phyloP scores from a whole-genome alignment of 306 rosid genomes.

The Vigna unguiculata region DNA sequence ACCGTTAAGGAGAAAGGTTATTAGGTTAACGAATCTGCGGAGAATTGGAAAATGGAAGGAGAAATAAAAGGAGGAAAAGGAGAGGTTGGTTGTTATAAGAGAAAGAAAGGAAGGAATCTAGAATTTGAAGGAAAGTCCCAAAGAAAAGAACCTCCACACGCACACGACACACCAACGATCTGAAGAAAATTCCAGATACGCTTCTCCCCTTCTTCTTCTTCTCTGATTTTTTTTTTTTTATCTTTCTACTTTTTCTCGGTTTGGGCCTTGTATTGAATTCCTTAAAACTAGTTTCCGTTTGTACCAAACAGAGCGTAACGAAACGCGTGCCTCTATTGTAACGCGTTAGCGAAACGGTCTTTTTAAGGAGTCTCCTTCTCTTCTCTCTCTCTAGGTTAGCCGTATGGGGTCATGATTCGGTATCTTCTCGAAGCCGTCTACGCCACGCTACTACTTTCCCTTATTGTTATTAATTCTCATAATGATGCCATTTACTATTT shows the following conservation, averaged over 20 bases:
- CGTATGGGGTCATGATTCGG: constrained; percentile 39
- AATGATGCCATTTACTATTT: too few species aligned
- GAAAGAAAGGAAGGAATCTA: constrained; percentile 36
- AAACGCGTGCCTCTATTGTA: not conserved
- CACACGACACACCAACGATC: constrained; percentile 29
- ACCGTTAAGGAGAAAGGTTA: constrained; percentile 7
- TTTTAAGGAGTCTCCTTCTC: not conserved
- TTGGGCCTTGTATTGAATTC: too few species aligned
- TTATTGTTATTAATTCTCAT: not conserved
- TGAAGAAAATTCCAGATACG: constrained; percentile 51
- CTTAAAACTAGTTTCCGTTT: not conserved
- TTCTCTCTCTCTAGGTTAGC: constrained; percentile 25
- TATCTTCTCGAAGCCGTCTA: constrained; percentile 51
- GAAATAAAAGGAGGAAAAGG: not conserved
- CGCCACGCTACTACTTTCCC: constrained; percentile 34
- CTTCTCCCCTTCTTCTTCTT: not conserved
- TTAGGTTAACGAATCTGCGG: not conserved
- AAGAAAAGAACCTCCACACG: constrained; percentile 48
- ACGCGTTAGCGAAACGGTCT: constrained; percentile 39
- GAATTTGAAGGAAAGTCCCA: constrained; percentile 22
- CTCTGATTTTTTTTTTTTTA: too few species aligned
- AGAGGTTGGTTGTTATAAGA: constrained; percentile 8
- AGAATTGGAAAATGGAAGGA: constrained; percentile 9
- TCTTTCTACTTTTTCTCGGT: not conserved
- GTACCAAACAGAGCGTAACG: constrained; percentile 32